Evolutionary conservation across 371 early-diverging fungal species (phyloP).

Genomic region (Lichtheimia ramosa): DNA sequence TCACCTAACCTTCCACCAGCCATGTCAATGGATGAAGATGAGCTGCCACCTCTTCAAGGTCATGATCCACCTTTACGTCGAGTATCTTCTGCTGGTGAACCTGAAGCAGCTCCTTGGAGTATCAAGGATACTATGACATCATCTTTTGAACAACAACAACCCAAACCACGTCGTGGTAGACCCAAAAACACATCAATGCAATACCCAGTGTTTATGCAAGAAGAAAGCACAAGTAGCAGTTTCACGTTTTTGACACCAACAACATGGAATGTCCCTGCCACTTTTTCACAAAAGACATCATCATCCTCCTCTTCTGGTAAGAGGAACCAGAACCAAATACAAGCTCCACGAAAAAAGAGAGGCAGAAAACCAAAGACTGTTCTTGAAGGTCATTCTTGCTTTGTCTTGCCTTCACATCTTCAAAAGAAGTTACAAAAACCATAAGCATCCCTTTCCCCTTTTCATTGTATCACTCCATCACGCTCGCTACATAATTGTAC

Average conservation of each 20-base stretch:
- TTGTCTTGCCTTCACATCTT: constrained; percentile 22
- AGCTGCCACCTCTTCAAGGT: constrained; percentile 11
- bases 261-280: constrained; percentile 39
- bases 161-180: constrained; percentile 2
- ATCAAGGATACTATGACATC: not conserved
- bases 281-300: constrained; percentile 6
- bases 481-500: too few species aligned
- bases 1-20: too few species aligned
- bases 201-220: constrained; percentile 16
- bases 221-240: constrained; percentile 28
- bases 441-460: not conserved
- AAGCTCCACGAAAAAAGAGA: constrained; percentile 44
- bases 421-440: not conserved
- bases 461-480: too few species aligned
- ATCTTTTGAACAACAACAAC: not conserved
- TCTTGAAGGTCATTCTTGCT: constrained; percentile 53
- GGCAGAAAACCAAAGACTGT: constrained; percentile 50
- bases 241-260: constrained; percentile 50
- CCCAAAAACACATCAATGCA: constrained; percentile 1
- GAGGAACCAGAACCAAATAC: constrained; percentile 34
- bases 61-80: constrained; percentile 11
- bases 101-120: constrained; percentile 8
- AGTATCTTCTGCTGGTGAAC: not conserved
- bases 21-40: not conserved
- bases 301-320: constrained; percentile 39